Base-by-base conservation (phyloP, 768 basidiomycete genomes). In the Kwoniella sp. region DNA sequence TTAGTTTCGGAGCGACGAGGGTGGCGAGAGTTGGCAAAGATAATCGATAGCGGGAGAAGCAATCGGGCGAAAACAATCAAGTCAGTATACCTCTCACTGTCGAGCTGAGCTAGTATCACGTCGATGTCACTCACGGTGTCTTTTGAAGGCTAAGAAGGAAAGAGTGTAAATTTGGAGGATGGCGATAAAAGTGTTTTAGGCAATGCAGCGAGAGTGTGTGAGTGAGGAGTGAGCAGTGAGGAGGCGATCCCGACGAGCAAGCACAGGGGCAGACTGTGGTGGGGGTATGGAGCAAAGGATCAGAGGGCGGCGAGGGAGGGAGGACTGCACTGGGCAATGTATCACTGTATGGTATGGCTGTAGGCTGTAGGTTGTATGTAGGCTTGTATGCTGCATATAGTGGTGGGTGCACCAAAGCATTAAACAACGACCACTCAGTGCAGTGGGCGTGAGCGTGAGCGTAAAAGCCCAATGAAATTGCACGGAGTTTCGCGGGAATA, bases 401-500 rank as follows among this genome's bases (percentile, higher is more conserved):
- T 15, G 56, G 12, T 33, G 22, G 36, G n/a, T n/a, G n/a, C n/a
- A n/a, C n/a, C n/a, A n/a, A n/a, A n/a, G n/a, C n/a, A n/a, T n/a
- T n/a, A n/a, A n/a, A n/a, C n/a, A n/a, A n/a, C n/a, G n/a, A n/a
- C n/a, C n/a, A n/a, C n/a, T n/a, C n/a, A n/a, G n/a, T n/a, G n/a
- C n/a, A n/a, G n/a, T n/a, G n/a, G n/a, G n/a, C n/a, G n/a, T n/a
- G n/a, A n/a, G n/a, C n/a, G n/a, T n/a, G n/a, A n/a, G n/a, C n/a
- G n/a, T n/a, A n/a, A n/a, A n/a, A n/a, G n/a, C n/a, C n/a, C n/a
- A n/a, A n/a, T n/a, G n/a, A n/a, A n/a, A n/a, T 33, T 33, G 33
- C 22, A 51, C 58, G 58, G 58, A 60, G 58, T 60, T 60, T 60
- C 58, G 58, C 58, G 58, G 58, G 21, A 26, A 50, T 60, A 36